A percentile compares a stretch with the other conserved stretches of the same genome.
Evolutionary conservation across 129 eudicot species (phyloP).

Genomic region (Saposhnikovia divaricata): DNA sequence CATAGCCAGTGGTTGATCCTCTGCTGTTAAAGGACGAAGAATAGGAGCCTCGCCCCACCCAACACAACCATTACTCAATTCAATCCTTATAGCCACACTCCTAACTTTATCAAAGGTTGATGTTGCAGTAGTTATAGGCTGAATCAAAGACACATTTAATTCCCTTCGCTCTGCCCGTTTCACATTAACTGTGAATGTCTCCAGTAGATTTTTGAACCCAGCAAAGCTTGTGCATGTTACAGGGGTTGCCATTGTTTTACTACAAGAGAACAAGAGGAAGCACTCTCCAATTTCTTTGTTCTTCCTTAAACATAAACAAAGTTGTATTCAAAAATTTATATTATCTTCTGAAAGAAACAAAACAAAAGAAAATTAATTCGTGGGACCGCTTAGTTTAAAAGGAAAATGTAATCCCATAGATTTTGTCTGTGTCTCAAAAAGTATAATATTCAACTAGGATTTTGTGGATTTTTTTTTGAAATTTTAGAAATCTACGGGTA

Average conservation of each 20-base stretch:
- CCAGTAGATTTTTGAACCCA: conserved; percentile 53
- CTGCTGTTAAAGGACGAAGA: conserved; percentile 72
- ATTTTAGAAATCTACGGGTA: no score
- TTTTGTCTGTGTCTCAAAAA: no score
- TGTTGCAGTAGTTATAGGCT: conserved; percentile 68
- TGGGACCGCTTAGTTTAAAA: no score
- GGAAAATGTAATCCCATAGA: no score
- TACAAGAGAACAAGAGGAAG: conserved; percentile 7
- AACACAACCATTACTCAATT: conserved; percentile 66
- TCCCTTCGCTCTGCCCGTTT: conserved; percentile 69
- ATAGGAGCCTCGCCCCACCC: conserved; percentile 97
- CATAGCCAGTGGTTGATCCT: conserved; percentile 65
- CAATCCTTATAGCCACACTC: conserved; percentile 50
- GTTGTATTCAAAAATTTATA: no score
- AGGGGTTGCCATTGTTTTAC: conserved; percentile 4
- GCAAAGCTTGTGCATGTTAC: conserved; percentile 13
- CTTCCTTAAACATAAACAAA: no score
- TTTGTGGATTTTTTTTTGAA: no score
- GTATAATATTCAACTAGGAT: no score
- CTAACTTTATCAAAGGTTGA: conserved; percentile 60
- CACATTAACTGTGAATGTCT: conserved; percentile 48
- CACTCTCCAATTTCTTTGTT: no score
- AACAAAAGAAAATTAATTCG: no score
- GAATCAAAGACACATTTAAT: conserved; percentile 52
- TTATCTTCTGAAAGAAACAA: no score